A percentile compares a stretch with the other conserved stretches of the same genome.
Evolutionary conservation across 331 rosid genomes (phyloP).

Genomic region (Dryas integrifolia): DNA sequence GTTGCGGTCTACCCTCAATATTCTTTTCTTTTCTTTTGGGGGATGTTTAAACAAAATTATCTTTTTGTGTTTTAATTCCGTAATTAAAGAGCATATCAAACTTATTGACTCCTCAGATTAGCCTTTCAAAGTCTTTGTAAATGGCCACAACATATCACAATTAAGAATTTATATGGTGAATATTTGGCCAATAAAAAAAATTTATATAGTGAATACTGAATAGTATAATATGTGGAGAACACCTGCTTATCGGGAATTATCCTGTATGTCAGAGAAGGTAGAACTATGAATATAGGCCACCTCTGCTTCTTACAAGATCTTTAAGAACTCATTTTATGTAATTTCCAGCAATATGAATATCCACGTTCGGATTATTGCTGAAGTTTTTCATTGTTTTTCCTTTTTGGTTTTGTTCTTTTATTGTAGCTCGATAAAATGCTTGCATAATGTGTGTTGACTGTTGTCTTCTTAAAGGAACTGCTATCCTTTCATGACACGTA

Average conservation of each 20-base stretch:
- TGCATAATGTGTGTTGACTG: not conserved
- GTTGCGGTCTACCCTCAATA: not conserved
- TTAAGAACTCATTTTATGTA: not conserved
- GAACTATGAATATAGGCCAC: conserved; percentile 1
- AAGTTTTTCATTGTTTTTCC: not conserved
- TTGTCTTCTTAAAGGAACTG: conserved; percentile 5
- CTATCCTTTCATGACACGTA: not conserved
- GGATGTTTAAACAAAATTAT: not conserved
- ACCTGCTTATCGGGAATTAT: no score
- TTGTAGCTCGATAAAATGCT: not conserved
- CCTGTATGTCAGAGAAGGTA: not conserved
- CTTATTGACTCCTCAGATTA: not conserved
- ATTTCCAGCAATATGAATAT: not conserved
- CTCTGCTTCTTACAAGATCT: conserved; percentile 9
- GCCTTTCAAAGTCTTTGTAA: not conserved
- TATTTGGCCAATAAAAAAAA: not conserved
- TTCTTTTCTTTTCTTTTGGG: not conserved
- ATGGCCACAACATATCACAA: not conserved
- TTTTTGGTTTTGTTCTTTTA: not conserved
- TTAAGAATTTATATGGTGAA: not conserved
- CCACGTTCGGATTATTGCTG: not conserved
- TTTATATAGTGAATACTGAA: no score
- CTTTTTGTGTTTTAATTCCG: not conserved
- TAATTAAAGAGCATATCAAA: not conserved
- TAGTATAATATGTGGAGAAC: no score